These are phyloP conservation scores for Fomitopsis betulina DNA, from an alignment of 1,284 basidiomycete species.

Conservation along the genomic window DNA sequence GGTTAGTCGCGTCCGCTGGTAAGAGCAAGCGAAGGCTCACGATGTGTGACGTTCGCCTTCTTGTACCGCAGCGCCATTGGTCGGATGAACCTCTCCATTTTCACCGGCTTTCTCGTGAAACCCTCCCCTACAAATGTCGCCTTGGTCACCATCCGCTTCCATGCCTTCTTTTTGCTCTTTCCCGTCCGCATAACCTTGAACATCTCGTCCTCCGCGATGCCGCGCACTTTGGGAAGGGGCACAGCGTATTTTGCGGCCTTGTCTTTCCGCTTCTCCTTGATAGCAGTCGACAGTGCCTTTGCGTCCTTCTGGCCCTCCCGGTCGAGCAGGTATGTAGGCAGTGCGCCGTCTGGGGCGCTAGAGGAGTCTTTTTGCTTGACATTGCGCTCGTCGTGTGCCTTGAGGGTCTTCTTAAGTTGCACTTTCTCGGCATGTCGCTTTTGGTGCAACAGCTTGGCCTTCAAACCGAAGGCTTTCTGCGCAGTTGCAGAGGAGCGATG, in stretches of 20 bases:
- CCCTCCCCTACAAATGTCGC: conserved; percentile 98
- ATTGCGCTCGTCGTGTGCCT: conserved; percentile 98
- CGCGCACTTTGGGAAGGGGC: conserved; percentile 93
- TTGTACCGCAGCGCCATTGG: conserved; percentile 98
- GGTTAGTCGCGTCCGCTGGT: conserved; percentile 3
- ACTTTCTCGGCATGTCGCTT: conserved; percentile 97
- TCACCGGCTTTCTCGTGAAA: conserved; percentile 98
- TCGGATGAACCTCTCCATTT: conserved; percentile 97
- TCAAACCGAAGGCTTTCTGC: conserved; percentile 94
- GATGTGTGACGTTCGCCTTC: conserved; percentile 99
- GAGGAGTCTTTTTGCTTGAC: conserved; percentile 90
- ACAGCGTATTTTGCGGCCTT: conserved; percentile 98
- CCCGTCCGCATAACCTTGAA: conserved; percentile 99
- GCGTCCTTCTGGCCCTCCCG: conserved; percentile 97
- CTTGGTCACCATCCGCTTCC: conserved; percentile 99
- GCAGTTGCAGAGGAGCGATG: conserved; percentile 86
- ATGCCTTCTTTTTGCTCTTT: conserved; percentile 94
- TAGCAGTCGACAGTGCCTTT: conserved; percentile 93
- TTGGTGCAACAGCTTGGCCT: conserved; percentile 96
- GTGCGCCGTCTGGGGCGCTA: conserved; percentile 80
- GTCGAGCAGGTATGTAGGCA: conserved; percentile 94
- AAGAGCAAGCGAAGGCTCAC: conserved; percentile 43
- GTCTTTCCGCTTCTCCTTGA: conserved; percentile 99
- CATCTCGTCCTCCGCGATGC: conserved; percentile 99
- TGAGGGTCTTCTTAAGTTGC: conserved; percentile 98